phyloP scores from a whole-genome alignment of 257 asterid species.

The Mitragyna speciosa region DNA sequence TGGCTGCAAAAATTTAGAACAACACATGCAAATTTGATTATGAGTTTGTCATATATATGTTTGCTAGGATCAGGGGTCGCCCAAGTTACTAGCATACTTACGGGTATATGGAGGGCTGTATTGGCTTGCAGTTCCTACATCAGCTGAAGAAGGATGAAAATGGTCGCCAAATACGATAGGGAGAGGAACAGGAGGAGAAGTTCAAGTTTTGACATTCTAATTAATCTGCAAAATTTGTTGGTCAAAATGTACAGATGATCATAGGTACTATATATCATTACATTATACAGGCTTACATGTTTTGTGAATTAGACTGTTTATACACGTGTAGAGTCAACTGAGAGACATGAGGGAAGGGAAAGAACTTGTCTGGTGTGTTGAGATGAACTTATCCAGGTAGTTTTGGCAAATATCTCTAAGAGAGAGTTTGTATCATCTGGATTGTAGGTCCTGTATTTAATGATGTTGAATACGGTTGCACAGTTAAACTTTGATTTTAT shows the following conservation, averaged over 20 bases:
- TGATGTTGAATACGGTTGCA: no score
- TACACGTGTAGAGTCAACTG: neutral
- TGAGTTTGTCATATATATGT: no score
- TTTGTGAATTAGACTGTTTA: neutral
- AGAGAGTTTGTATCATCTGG: no score
- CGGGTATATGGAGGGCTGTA: slow-evolving; percentile 69
- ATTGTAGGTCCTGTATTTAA: no score
- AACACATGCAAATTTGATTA: neutral
- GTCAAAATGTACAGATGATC: slow-evolving; percentile 4
- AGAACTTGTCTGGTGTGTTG: neutral
- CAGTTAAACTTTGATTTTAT: no score
- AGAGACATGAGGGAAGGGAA: neutral
- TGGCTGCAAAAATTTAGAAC: slow-evolving; percentile 39
- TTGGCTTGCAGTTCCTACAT: slow-evolving; percentile 67
- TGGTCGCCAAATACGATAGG: slow-evolving; percentile 18
- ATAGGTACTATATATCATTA: neutral
- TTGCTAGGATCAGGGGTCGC: no score
- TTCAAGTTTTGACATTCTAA: slow-evolving; percentile 30
- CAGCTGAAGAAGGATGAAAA: slow-evolving; percentile 41
- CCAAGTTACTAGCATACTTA: slow-evolving; percentile 38
- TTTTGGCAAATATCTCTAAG: no score
- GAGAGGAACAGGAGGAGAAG: slow-evolving; percentile 24
- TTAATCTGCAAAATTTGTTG: neutral
- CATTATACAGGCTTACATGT: neutral
- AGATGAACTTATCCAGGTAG: no score